phyloP scores from a whole-genome alignment of 2,329 filamentous ascomycete species.

The Colletotrichum destructivum region DNA sequence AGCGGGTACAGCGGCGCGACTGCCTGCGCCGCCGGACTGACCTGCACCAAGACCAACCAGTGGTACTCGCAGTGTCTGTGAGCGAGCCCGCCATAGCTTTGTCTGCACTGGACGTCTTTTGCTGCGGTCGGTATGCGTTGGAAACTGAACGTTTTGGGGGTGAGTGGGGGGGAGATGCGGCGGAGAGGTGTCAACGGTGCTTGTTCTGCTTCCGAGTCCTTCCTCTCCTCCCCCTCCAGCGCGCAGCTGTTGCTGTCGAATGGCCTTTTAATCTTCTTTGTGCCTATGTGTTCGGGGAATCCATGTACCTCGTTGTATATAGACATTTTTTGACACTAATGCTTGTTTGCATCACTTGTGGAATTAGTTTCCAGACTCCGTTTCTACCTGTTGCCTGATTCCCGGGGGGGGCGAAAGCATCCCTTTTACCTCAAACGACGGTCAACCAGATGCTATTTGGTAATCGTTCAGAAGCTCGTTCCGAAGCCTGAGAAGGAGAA shows the following conservation, averaged over 20 bases:
- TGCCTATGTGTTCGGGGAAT: background rate
- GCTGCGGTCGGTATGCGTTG: background rate
- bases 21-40: slow-evolving; percentile 52
- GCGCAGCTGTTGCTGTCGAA: too few species aligned
- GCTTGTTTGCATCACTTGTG: background rate
- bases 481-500: too few species aligned
- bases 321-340: background rate
- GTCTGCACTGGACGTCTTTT: background rate
- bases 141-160: too few species aligned
- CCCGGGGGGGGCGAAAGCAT: too few species aligned
- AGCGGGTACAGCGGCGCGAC: slow-evolving; percentile 53
- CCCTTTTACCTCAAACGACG: too few species aligned
- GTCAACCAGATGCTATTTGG: too few species aligned
- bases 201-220: too few species aligned
- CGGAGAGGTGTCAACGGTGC: too few species aligned
- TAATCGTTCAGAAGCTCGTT: too few species aligned
- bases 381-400: too few species aligned
- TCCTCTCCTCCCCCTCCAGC: background rate
- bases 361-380: background rate
- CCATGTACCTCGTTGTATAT: background rate
- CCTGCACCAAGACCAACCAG: slow-evolving; percentile 55
- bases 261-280: background rate
- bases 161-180: too few species aligned
- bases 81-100: background rate
- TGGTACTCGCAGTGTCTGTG: slow-evolving; percentile 61